Percentiles rank a stretch among this genome's conserved stretches.
Conservation (phyloP, 2,329 filamentous ascomycete genomes). For the Colletotrichum sp. region DNA sequence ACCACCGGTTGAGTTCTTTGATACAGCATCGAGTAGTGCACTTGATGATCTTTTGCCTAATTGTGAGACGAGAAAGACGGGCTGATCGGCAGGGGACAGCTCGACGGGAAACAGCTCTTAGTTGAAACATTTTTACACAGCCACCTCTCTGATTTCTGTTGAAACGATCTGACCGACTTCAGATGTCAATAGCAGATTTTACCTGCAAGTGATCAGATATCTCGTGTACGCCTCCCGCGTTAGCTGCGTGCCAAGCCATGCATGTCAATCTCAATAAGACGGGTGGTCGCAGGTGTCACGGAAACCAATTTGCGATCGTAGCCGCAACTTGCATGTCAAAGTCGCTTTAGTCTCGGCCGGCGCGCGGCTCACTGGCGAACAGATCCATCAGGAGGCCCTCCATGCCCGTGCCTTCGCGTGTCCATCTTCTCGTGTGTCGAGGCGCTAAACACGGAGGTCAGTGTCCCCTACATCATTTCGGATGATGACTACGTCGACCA, state of each 20-base stretch:
- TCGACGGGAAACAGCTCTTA: not conserved
- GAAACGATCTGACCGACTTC: not conserved
- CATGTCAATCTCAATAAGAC: not conserved
- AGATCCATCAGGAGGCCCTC: not conserved
- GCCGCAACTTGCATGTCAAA: not conserved
- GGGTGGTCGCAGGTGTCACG: not conserved
- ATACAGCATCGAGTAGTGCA: not conserved
- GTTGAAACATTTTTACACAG: not conserved
- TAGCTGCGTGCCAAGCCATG: not conserved
- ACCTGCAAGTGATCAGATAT: not conserved
- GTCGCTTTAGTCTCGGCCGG: not conserved
- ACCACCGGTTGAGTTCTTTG: not conserved
- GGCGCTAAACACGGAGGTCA: not conserved
- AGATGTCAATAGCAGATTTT: not conserved
- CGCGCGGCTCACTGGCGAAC: conserved; percentile 1
- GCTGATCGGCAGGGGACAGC: not conserved
- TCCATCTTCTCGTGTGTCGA: not conserved
- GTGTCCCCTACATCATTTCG: not conserved
- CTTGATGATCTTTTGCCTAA: not conserved
- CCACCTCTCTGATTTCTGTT: not conserved
- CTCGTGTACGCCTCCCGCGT: not conserved
- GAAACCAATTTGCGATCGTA: not conserved
- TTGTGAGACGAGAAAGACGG: not conserved
- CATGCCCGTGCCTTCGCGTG: not conserved
- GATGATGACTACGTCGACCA: not conserved